Base-by-base conservation (phyloP, 805 yeast genomes). In the Lachancea fermentati region DNA sequence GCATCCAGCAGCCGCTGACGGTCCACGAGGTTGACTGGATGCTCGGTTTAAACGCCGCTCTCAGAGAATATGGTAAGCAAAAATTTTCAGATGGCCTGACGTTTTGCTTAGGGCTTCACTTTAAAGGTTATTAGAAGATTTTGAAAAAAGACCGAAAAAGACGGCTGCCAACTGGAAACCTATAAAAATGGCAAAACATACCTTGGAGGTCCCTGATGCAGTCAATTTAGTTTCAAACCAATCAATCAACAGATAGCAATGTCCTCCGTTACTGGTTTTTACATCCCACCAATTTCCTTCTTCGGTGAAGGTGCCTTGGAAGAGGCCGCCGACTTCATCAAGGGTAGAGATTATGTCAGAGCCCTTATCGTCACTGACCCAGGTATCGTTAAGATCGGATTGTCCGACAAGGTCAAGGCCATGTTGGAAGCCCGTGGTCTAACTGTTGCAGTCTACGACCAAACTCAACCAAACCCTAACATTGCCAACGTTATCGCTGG, bases 371-470 rank as follows among this genome's bases (percentile, higher is more conserved):
- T 57, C 19, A 49, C 60, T 7, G 58, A 50, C 39, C 58, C 62
- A 8, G 62, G 62, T 24, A 57, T 54, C 36, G 51, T 57, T 36
- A 55, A 54, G 35, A 53, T 55, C 14, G 59, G 60, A 33, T 48
- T 57, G 9, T 47, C 57, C 18, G 49, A 30, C 17, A 55, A 48
- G 36, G 52, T 57, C 17, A 46, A 57, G 14, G 46, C 42, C 13
- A 39, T 44, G 13, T 42, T 57, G 36, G 45, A 52, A 40, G 34
- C 43, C 3, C 51, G 37, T 17, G 50, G 49, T 34, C 40, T 52
- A 7, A 25, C 41, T 15, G 54, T 42, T 17, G 38, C 50, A 19
- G 25, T 54, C 36, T 46, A 47, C 34, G 54, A 46, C 36, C 51
- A 55, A 39, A 55, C 57, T 6, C 52, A 48, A 18, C 56, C 55